Evolutionary conservation across 139 green algal genomes (phyloP).

Genomic region (Tetradesmus obliquus): DNA sequence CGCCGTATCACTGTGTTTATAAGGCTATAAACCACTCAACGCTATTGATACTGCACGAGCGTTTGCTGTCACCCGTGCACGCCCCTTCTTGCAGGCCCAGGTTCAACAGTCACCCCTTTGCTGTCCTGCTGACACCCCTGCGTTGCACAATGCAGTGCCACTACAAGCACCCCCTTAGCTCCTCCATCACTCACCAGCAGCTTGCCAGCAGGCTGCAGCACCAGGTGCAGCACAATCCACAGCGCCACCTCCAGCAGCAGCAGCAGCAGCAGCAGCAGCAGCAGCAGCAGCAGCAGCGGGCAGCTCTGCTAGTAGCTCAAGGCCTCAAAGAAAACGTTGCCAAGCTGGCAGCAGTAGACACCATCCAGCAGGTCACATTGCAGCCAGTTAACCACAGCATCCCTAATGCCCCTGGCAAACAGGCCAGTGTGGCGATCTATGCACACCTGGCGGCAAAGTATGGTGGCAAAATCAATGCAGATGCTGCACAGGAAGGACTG

Average conservation of each 20-base stretch:
- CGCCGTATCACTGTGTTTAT: too few species aligned
- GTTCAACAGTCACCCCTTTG: too few species aligned
- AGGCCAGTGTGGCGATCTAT: slow-evolving; percentile 53
- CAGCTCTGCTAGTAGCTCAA: background rate
- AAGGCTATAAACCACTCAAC: too few species aligned
- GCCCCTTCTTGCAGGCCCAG: too few species aligned
- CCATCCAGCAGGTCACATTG: slow-evolving; percentile 7
- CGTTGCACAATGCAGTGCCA: background rate
- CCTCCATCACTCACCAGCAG: background rate
- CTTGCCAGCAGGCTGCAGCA: background rate
- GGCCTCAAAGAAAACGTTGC: slow-evolving; percentile 48
- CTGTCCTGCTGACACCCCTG: too few species aligned
- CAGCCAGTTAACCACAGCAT: slow-evolving; percentile 16
- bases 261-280: background rate
- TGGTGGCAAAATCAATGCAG: slow-evolving; percentile 36
- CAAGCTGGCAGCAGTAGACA: slow-evolving; percentile 18
- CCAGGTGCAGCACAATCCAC: background rate
- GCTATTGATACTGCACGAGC: too few species aligned
- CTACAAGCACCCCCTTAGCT: background rate
- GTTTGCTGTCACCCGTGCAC: too few species aligned
- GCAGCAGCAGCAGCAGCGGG: background rate
- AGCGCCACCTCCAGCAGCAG: too few species aligned
- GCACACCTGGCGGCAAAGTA: slow-evolving; percentile 46
- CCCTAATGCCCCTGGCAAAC: slow-evolving; percentile 50
- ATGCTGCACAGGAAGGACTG: slow-evolving; percentile 40